These are phyloP conservation scores for Nemania sp. DNA, from an alignment of 2,329 filamentous ascomycete species.

Conservation along the genomic window DNA sequence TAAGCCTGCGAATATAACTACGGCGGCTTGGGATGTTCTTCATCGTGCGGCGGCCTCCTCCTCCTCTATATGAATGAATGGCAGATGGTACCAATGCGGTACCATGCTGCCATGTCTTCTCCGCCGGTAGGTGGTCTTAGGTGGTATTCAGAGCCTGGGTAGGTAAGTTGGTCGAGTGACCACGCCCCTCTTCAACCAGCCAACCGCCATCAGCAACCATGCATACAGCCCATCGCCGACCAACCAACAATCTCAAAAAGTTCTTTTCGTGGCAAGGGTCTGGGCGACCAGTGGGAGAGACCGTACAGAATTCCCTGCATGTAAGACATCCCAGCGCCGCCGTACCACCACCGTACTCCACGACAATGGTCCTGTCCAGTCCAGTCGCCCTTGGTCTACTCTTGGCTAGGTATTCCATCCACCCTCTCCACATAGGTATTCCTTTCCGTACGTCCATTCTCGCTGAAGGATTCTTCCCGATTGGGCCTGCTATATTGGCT, in stretches of 20 bases:
- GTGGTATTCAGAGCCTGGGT: constrained; percentile 1
- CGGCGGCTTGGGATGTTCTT: too few species aligned
- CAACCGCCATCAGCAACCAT: constrained; percentile 23
- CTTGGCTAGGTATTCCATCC: constrained; percentile 29
- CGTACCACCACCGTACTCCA: constrained; percentile 15
- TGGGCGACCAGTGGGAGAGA: constrained; percentile 19
- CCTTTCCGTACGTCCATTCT: constrained; percentile 8
- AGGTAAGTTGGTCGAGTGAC: constrained; percentile 7
- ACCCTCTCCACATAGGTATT: constrained; percentile 16
- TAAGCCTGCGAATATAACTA: not conserved
- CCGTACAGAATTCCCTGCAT: constrained; percentile 7
- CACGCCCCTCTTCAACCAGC: constrained; percentile 14
- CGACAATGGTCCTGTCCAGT: constrained; percentile 25
- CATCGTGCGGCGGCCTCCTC: too few species aligned
- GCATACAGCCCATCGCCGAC: constrained; percentile 20
- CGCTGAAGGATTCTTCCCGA: constrained; percentile 24
- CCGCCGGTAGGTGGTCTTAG: not conserved
- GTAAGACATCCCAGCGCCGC: constrained; percentile 30
- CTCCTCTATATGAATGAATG: too few species aligned
- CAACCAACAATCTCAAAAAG: constrained; percentile 29
- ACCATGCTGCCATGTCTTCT: not conserved
- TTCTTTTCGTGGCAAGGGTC: constrained; percentile 21
- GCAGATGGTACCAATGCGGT: not conserved
- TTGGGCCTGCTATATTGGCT: constrained; percentile 27
- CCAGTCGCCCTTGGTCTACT: too few species aligned